A percentile compares a stretch with the other conserved stretches of the same genome.
phyloP scores from a whole-genome alignment of 2,329 filamentous ascomycete species.

The Tolypocladium cylindrosporum region DNA sequence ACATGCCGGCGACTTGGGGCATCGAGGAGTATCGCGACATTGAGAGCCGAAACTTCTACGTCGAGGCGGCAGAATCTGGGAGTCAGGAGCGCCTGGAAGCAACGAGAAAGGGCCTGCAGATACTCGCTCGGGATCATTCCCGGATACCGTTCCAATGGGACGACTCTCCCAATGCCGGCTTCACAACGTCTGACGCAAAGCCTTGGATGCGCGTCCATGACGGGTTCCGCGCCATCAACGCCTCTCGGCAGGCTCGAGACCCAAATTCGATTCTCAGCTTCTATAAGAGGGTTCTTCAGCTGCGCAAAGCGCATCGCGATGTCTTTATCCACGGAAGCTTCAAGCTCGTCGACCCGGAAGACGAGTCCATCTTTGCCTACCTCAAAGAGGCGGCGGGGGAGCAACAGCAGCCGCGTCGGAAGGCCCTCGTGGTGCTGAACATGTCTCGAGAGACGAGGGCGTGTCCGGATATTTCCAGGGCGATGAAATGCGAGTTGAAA shows the following conservation, averaged over 20 bases:
- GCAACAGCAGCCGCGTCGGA: neutral
- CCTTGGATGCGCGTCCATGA: slow-evolving; percentile 64
- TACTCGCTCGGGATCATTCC: slow-evolving; percentile 53
- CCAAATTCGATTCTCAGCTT: slow-evolving; percentile 44
- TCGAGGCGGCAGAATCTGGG: slow-evolving; percentile 27
- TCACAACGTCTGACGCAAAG: slow-evolving; percentile 32
- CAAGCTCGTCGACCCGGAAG: slow-evolving; percentile 35
- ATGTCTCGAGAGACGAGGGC: neutral
- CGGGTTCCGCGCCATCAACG: slow-evolving; percentile 46
- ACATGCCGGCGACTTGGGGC: slow-evolving; percentile 38
- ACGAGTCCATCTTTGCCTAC: slow-evolving; percentile 48
- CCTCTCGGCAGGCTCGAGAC: slow-evolving; percentile 34
- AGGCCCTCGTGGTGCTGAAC: neutral
- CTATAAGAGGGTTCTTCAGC: slow-evolving; percentile 41
- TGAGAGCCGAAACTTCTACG: slow-evolving; percentile 42
- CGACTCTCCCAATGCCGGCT: slow-evolving; percentile 46
- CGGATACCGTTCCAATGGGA: slow-evolving; percentile 61
- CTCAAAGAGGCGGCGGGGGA: slow-evolving; percentile 22
- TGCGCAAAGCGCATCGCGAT: slow-evolving; percentile 45
- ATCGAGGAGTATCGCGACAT: slow-evolving; percentile 44
- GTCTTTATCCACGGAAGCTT: slow-evolving; percentile 55
- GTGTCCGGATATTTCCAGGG: neutral
- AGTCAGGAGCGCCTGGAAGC: slow-evolving; percentile 26
- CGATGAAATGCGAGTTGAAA: neutral
- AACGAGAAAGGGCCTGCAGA: slow-evolving; percentile 42